These are phyloP conservation scores for Fomitopsis pinicola DNA, from an alignment of 1,284 basidiomycete species.

Conservation along the genomic window DNA sequence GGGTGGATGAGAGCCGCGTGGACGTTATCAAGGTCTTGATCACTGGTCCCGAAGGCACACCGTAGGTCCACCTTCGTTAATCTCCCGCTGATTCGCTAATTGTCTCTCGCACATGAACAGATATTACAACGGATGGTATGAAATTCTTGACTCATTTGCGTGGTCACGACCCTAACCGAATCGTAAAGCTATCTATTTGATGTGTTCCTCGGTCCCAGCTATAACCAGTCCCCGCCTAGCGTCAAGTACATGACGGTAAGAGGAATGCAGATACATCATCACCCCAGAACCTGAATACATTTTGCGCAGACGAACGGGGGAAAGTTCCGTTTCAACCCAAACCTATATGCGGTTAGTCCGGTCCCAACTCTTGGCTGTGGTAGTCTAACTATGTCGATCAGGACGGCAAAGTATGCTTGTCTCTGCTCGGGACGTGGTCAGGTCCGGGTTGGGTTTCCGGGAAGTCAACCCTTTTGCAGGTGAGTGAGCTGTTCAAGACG, in stretches of 20 bases:
- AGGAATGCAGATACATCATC: constrained; percentile 4
- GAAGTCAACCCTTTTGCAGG: constrained; percentile 70
- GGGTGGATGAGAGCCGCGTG: constrained; percentile 82
- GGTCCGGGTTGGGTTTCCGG: constrained; percentile 90
- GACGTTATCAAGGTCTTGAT: constrained; percentile 90
- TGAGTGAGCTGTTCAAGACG: constrained; percentile 1
- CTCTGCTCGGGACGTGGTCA: constrained; percentile 85
- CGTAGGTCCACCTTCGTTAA: constrained; percentile 48
- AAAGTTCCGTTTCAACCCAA: constrained; percentile 87
- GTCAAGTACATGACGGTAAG: constrained; percentile 89
- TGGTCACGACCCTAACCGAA: constrained; percentile 3
- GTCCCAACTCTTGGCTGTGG: background rate
- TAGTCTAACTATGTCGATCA: constrained; percentile 24
- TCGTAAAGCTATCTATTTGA: constrained; percentile 69
- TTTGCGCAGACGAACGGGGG: constrained; percentile 77
- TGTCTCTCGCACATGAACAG: constrained; percentile 31
- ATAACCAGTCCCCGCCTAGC: constrained; percentile 76
- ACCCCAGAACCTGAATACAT: background rate
- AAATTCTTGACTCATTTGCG: constrained; percentile 7
- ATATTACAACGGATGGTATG: constrained; percentile 80
- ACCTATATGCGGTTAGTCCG: constrained; percentile 74
- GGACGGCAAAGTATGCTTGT: constrained; percentile 91
- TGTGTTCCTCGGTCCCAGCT: constrained; percentile 82
- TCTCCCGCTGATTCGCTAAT: constrained; percentile 1
- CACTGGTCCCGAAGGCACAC: constrained; percentile 87